Evolutionary conservation across 2,329 filamentous ascomycete species (phyloP).

Genomic region (Cercospora berteroae): DNA sequence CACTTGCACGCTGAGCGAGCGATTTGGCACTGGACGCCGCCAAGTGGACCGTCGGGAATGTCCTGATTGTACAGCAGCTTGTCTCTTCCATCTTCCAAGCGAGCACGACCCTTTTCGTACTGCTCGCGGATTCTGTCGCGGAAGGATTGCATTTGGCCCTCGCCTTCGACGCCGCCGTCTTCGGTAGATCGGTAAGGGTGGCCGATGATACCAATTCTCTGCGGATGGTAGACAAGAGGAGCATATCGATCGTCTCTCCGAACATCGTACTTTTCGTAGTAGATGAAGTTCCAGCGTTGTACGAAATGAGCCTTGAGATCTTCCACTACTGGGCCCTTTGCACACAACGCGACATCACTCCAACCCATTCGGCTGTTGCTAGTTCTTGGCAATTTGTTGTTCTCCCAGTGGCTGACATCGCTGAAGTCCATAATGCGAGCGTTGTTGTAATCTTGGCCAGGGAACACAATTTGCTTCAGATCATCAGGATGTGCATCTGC

Average conservation of each 20-base stretch:
- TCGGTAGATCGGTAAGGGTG: slow-evolving; percentile 33
- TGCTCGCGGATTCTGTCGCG: slow-evolving; percentile 34
- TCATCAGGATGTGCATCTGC: slow-evolving; percentile 79
- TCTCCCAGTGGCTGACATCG: slow-evolving; percentile 75
- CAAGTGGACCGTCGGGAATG: slow-evolving; percentile 50
- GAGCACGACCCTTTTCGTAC: slow-evolving; percentile 28
- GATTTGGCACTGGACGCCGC: slow-evolving; percentile 76
- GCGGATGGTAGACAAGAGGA: slow-evolving; percentile 39
- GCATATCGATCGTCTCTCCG: slow-evolving; percentile 53
- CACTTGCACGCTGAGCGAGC: slow-evolving; percentile 59
- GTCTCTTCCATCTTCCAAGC: slow-evolving; percentile 29
- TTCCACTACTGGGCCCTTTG: slow-evolving; percentile 71
- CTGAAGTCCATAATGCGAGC: slow-evolving; percentile 78
- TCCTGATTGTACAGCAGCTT: slow-evolving; percentile 22
- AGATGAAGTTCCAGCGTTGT: slow-evolving; percentile 91
- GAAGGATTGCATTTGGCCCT: slow-evolving; percentile 36
- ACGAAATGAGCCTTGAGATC: slow-evolving; percentile 76
- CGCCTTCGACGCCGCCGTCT: slow-evolving; percentile 28
- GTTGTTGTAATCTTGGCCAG: slow-evolving; percentile 92
- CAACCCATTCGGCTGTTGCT: slow-evolving; percentile 81
- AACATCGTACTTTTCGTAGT: slow-evolving; percentile 71
- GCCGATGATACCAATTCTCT: slow-evolving; percentile 37
- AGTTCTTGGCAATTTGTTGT: slow-evolving; percentile 77
- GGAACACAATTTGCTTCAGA: slow-evolving; percentile 73
- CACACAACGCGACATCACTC: slow-evolving; percentile 78